These are phyloP conservation scores for Mycena sanguinolenta DNA, from an alignment of 768 basidiomycete species.

Conservation along the genomic window DNA sequence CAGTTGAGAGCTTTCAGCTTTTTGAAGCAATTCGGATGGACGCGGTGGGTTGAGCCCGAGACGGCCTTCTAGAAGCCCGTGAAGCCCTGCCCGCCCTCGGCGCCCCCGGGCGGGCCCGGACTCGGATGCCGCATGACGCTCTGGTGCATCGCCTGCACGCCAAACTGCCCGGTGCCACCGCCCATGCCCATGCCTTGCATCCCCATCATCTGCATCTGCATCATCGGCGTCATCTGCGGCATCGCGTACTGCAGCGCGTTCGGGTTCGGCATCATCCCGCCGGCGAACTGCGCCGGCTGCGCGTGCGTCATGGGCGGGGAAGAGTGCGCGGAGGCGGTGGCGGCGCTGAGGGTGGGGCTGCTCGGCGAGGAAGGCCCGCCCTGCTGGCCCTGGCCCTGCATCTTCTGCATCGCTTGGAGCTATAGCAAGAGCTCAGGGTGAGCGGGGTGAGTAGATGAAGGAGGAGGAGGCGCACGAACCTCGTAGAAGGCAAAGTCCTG, in stretches of 20 bases:
- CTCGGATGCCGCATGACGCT: slow-evolving; percentile 89
- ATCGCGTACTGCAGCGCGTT: slow-evolving; percentile 70
- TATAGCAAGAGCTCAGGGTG: slow-evolving; percentile 45
- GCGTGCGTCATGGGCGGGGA: slow-evolving; percentile 55
- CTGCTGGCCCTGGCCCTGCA: slow-evolving; percentile 52
- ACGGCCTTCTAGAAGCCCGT: slow-evolving; percentile 49
- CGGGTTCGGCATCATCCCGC: slow-evolving; percentile 48
- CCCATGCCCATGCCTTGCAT: slow-evolving; percentile 60
- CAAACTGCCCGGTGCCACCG: slow-evolving; percentile 61
- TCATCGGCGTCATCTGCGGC: slow-evolving; percentile 72
- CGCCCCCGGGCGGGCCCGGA: slow-evolving; percentile 63
- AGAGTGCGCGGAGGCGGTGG: slow-evolving; percentile 57
- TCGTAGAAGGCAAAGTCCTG: slow-evolving; percentile 96
- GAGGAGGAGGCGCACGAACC: slow-evolving; percentile 63
- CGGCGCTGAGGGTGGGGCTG: slow-evolving; percentile 50
- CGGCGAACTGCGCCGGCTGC: slow-evolving; percentile 60
- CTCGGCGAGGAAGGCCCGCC: slow-evolving; percentile 51
- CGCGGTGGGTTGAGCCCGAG: background rate
- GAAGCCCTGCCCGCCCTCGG: slow-evolving; percentile 56
- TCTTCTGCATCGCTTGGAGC: slow-evolving; percentile 91
- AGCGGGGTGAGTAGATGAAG: background rate
- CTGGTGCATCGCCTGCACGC: slow-evolving; percentile 84
- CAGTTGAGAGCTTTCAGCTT: slow-evolving; percentile 23
- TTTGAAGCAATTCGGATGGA: slow-evolving; percentile 3
- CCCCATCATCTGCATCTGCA: slow-evolving; percentile 72